These are phyloP conservation scores for Colletotrichum falcatum DNA, from an alignment of 2,329 filamentous ascomycete genomes.

Conservation along the genomic window DNA sequence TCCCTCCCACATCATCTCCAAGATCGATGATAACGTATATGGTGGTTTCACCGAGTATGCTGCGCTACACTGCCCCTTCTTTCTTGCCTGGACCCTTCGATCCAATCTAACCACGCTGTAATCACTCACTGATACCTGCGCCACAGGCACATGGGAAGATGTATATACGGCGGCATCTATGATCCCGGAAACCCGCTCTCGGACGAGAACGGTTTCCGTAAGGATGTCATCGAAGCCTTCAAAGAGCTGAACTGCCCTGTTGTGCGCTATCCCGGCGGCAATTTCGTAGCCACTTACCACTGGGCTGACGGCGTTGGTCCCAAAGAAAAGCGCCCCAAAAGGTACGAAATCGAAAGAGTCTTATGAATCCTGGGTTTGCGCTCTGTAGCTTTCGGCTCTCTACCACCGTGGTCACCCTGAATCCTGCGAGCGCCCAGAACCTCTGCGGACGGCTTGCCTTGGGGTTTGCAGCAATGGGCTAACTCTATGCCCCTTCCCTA, in stretches of 20 bases:
- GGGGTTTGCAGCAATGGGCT: constrained; percentile 17
- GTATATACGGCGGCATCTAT: constrained; percentile 89
- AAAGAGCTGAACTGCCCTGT: constrained; percentile 81
- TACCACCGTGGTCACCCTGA: background rate
- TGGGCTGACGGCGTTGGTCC: constrained; percentile 87
- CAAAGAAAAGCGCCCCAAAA: constrained; percentile 71
- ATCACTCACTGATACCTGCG: constrained; percentile 6
- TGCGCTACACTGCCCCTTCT: constrained; percentile 4
- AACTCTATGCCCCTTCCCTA: constrained; percentile 43
- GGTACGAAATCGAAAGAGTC: constrained; percentile 41
- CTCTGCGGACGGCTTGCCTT: constrained; percentile 6
- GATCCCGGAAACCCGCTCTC: constrained; percentile 80
- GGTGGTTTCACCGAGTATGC: constrained; percentile 85
- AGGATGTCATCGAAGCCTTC: constrained; percentile 80
- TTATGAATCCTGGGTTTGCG: background rate
- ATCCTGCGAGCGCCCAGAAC: background rate
- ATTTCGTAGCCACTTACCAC: constrained; percentile 87
- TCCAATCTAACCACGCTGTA: background rate
- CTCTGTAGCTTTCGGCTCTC: background rate
- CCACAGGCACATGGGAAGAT: constrained; percentile 84
- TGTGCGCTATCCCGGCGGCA: constrained; percentile 84
- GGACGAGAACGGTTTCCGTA: constrained; percentile 80
- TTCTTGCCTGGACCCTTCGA: background rate
- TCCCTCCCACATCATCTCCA: constrained; percentile 72
- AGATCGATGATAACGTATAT: constrained; percentile 85